These are phyloP conservation scores for Suillus subalutaceus DNA, from an alignment of 768 basidiomycete species.

Conservation along the genomic window DNA sequence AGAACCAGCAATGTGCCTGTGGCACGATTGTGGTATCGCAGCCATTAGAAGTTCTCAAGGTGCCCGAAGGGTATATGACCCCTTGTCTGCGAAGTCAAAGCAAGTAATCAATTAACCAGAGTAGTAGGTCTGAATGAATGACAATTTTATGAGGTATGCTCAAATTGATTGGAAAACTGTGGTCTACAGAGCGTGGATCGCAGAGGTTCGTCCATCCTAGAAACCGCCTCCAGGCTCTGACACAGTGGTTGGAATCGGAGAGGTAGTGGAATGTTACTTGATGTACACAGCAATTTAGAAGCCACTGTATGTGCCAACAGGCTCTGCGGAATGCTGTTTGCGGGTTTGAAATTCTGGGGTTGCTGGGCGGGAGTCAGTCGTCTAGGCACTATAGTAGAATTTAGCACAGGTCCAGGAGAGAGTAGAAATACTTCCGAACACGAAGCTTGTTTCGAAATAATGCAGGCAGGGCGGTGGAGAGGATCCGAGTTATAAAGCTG, in stretches of 20 bases:
- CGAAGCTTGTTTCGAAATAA: background rate
- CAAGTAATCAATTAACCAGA: slow-evolving; percentile 52
- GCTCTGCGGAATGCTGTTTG: slow-evolving; percentile 12
- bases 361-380: slow-evolving; percentile 1
- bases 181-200: slow-evolving; percentile 15
- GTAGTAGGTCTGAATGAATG: slow-evolving; percentile 73
- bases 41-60: slow-evolving; percentile 32
- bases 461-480: background rate
- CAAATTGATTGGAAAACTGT: slow-evolving; percentile 23
- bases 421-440: background rate
- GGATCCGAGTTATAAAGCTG: background rate
- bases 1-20: background rate
- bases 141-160: slow-evolving; percentile 39
- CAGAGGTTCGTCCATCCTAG: slow-evolving; percentile 17
- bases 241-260: slow-evolving; percentile 33
- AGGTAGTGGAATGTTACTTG: slow-evolving; percentile 19
- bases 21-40: too few species aligned
- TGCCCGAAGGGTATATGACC: slow-evolving; percentile 78
- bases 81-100: slow-evolving; percentile 76
- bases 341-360: slow-evolving; percentile 20
- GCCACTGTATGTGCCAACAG: slow-evolving; percentile 14
- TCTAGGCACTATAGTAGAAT: slow-evolving; percentile 9
- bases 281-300: background rate
- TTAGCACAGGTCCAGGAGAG: background rate
- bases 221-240: slow-evolving; percentile 30